Percentiles rank a stretch among this genome's conserved stretches.
Evolutionary conservation across 1,139 yeast genomes (phyloP).

Genomic region (Sugiyamaella sp.): DNA sequence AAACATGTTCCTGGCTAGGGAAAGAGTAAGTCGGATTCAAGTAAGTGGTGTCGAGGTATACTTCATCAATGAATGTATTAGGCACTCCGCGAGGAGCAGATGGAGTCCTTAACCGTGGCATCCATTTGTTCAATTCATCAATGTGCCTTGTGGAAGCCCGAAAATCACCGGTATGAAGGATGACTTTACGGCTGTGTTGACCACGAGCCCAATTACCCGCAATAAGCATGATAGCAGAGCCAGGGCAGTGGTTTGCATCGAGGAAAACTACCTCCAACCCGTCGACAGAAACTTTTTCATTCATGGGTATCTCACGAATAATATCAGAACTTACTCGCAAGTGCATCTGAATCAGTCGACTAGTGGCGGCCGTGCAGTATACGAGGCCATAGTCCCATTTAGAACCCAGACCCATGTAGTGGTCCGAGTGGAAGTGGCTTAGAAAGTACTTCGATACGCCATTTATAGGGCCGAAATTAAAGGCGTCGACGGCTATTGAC

Average conservation of each 20-base stretch:
- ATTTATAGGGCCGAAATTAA: slow-evolving; percentile 44
- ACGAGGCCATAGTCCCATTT: slow-evolving; percentile 72
- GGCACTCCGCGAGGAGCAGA: slow-evolving; percentile 30
- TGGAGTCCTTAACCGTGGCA: slow-evolving; percentile 14
- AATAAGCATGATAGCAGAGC: slow-evolving; percentile 79
- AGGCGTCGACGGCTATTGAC: slow-evolving; percentile 46
- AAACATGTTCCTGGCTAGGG: slow-evolving; percentile 74
- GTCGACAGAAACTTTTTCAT: slow-evolving; percentile 42
- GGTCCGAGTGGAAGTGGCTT: slow-evolving; percentile 88
- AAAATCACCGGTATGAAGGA: slow-evolving; percentile 91
- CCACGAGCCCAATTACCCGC: slow-evolving; percentile 46
- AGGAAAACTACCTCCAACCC: slow-evolving; percentile 63
- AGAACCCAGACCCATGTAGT: slow-evolving; percentile 82
- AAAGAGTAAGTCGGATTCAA: slow-evolving; percentile 72
- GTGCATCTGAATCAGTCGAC: slow-evolving; percentile 54
- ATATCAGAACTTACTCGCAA: slow-evolving; percentile 60
- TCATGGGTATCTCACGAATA: slow-evolving; percentile 52
- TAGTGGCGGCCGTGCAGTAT: slow-evolving; percentile 73
- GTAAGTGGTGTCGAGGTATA: slow-evolving; percentile 89
- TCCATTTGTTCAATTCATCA: slow-evolving; percentile 37
- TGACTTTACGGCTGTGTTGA: slow-evolving; percentile 36
- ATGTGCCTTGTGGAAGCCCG: slow-evolving; percentile 55
- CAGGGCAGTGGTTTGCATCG: slow-evolving; percentile 96
- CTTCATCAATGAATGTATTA: slow-evolving; percentile 50
- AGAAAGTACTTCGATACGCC: slow-evolving; percentile 41